These are phyloP conservation scores for Pseudogymnoascus sp. DNA, from an alignment of 2,329 filamentous ascomycete species.

Conservation along the genomic window DNA sequence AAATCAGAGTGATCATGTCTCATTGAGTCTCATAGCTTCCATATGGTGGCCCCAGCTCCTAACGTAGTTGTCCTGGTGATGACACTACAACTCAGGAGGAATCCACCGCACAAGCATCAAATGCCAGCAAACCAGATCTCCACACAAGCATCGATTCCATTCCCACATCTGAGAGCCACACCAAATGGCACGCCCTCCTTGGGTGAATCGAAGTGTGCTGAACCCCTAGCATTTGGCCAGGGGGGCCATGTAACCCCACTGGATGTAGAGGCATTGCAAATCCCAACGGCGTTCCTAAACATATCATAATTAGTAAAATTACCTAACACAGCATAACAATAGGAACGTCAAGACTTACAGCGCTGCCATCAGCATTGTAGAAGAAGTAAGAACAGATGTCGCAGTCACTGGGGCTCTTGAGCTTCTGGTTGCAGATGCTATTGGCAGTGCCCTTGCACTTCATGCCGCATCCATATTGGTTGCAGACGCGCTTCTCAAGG, in stretches of 20 bases:
- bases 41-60: neutral
- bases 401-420: neutral
- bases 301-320: neutral
- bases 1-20: neutral
- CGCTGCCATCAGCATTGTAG: neutral
- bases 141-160: neutral
- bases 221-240: neutral
- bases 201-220: neutral
- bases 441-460: neutral
- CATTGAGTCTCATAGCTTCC: neutral
- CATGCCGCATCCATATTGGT: neutral
- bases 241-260: neutral
- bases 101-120: neutral
- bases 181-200: neutral
- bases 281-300: neutral
- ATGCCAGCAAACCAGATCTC: neutral
- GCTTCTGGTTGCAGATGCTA: neutral
- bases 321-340: neutral
- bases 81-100: neutral
- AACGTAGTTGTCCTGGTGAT: neutral
- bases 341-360: neutral
- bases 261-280: neutral
- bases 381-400: neutral
- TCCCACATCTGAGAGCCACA: neutral
- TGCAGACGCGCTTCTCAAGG: neutral